Conservation (phyloP, 1,284 basidiomycete species). For the Rhodotorula sp. region DNA sequence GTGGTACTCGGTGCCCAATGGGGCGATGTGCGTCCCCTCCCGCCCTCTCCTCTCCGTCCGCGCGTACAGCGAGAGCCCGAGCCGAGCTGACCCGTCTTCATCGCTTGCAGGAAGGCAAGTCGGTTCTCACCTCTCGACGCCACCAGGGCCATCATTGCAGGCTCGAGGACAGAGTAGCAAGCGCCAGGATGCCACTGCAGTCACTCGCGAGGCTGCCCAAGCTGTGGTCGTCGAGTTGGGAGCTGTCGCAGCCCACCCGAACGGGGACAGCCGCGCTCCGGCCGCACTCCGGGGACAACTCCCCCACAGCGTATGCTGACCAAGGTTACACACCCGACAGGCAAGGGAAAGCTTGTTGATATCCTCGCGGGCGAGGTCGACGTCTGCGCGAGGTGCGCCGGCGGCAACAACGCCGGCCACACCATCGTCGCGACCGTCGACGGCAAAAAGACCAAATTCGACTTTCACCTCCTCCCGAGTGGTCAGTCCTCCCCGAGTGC, state of each 20-base stretch:
- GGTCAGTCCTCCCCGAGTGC: conserved; percentile 59
- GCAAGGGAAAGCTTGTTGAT: conserved; percentile 94
- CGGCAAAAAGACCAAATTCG: conserved; percentile 75
- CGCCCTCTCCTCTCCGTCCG: not conserved
- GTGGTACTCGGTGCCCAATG: conserved; percentile 60
- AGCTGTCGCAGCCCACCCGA: too few relatives aligned
- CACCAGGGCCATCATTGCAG: too few relatives aligned
- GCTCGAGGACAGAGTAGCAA: too few relatives aligned
- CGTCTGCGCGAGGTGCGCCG: conserved; percentile 92
- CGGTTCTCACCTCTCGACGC: not conserved
- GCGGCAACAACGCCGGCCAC: conserved; percentile 98
- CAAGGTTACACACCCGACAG: conserved; percentile 2
- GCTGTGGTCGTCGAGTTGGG: too few relatives aligned
- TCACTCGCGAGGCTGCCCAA: too few relatives aligned
- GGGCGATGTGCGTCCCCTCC: conserved; percentile 62
- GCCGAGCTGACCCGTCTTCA: conserved; percentile 2
- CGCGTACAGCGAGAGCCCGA: not conserved
- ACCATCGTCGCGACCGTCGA: conserved; percentile 84
- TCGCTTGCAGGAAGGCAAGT: conserved; percentile 24
- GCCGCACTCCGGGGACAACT: too few relatives aligned
- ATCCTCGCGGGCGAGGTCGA: conserved; percentile 84
- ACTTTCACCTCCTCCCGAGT: conserved; percentile 92
- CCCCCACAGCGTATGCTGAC: too few relatives aligned
- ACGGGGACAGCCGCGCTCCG: too few relatives aligned
- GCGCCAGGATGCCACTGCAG: too few relatives aligned